Evolutionary conservation across 140 eudicot genomes (phyloP).

Genomic region (Oenanthe javanica): DNA sequence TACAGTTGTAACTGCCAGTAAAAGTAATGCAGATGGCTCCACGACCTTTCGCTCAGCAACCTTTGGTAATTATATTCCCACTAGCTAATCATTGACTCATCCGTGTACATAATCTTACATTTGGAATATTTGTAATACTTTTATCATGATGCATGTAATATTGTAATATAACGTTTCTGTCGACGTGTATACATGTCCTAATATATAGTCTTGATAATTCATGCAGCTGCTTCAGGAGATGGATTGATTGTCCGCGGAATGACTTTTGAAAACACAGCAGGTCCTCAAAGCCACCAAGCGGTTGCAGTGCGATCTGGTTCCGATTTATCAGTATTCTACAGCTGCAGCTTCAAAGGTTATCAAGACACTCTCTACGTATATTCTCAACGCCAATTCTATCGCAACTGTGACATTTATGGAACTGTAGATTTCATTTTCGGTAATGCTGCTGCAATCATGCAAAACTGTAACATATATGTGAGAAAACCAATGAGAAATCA

Average conservation of each 20-base stretch:
- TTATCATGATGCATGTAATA: neutral
- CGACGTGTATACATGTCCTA: neutral
- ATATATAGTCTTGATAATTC: neutral
- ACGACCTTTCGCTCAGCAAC: constrained; percentile 71
- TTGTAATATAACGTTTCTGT: neutral
- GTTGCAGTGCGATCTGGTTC: constrained; percentile 57
- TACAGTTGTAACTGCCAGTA: constrained; percentile 40
- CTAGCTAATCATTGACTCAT: neutral
- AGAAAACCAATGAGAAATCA: constrained; percentile 50
- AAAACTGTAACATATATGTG: constrained; percentile 43
- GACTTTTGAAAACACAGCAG: constrained; percentile 61
- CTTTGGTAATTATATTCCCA: constrained; percentile 31
- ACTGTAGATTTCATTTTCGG: constrained; percentile 65
- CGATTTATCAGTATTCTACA: constrained; percentile 41
- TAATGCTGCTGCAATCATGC: constrained; percentile 45
- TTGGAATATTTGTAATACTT: neutral
- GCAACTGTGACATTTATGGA: constrained; percentile 49
- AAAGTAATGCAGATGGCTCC: constrained; percentile 45
- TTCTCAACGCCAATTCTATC: constrained; percentile 51
- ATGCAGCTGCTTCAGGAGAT: constrained; percentile 44
- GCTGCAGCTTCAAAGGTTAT: constrained; percentile 50
- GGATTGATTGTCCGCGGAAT: constrained; percentile 48
- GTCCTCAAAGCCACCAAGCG: constrained; percentile 60
- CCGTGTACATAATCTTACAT: constrained; percentile 1
- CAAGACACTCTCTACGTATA: constrained; percentile 59